Base-by-base conservation (phyloP, 2,329 filamentous ascomycete species). In the Xylariaceae sp. region DNA sequence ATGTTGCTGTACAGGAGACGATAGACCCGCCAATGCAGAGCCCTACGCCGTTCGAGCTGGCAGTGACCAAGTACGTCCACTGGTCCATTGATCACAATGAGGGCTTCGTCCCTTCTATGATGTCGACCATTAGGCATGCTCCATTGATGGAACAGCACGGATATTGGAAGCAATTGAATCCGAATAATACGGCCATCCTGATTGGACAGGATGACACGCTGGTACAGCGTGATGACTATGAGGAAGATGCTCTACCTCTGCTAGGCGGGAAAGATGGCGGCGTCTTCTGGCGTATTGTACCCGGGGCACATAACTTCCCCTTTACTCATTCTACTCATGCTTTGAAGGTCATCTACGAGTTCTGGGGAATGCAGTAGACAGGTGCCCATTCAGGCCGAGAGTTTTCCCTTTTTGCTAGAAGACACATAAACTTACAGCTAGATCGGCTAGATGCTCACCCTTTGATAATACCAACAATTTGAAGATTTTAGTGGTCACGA, bases 291-390 rank as follows among this genome's bases (percentile, higher is more conserved):
- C 69, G 65, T 25, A 59, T 76, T 10, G 64, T 83, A 1, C 70
- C 72, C 0, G 78, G 77, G 2, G 74, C 71, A 2, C 80, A 84
- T 55, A 79, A 84, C 52, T 83, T 83, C 54, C 77, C 80, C 14
- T 81, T 82, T 67, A 79, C 77, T n/a, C 70, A 76, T 47, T 59
- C 68, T 0, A 55, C 62, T 6, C 59, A 66, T 27, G 72, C 77
- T 10, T 54, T 80, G 47, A 56, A 62, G 34, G 68, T 67, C 44
- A 64, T 82, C 8, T 71, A 74, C 44, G 61, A 64, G 22, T 71
- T 76, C 46, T 81, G 76, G 75, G 66, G 56, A 3, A 49, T 56
- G 37, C 17, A 54, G 34, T 53, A 46, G 27, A 32, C 27, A 8
- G n/a, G n/a, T n/a, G n/a, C n/a, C n/a, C n/a, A n/a, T n/a, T n/a